These are phyloP conservation scores for Tolypocladium guangdongense DNA, from an alignment of 2,329 filamentous ascomycete species.

Conservation along the genomic window DNA sequence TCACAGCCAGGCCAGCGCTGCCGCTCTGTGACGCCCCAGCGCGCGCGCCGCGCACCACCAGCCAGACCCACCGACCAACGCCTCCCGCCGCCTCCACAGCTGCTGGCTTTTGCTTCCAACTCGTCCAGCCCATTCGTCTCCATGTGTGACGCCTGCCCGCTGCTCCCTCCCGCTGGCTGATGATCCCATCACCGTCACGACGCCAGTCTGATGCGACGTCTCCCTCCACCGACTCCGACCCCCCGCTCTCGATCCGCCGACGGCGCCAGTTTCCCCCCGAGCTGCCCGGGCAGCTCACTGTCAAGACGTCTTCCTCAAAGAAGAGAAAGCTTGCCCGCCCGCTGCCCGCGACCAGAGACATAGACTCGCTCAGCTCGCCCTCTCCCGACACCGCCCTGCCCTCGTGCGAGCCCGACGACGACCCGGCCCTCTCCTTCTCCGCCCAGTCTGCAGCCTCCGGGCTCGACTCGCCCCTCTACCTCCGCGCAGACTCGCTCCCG, in stretches of 20 bases:
- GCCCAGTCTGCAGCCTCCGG: slow-evolving; percentile 27
- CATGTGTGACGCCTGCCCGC: slow-evolving; percentile 5
- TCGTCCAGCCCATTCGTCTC: slow-evolving; percentile 1
- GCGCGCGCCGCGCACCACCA: too few relatives aligned
- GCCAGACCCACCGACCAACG: not conserved
- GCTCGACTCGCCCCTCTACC: slow-evolving; percentile 28
- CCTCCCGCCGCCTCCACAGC: not conserved
- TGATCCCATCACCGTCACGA: not conserved
- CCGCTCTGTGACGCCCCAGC: too few relatives aligned
- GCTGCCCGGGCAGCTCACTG: slow-evolving; percentile 56
- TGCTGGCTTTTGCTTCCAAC: not conserved
- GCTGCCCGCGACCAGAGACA: slow-evolving; percentile 27
- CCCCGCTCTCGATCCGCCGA: not conserved
- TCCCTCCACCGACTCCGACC: not conserved
- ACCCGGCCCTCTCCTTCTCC: slow-evolving; percentile 40
- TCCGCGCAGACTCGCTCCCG: slow-evolving; percentile 30
- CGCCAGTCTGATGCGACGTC: slow-evolving; percentile 1
- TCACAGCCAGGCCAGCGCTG: not conserved
- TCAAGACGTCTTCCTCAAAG: slow-evolving; percentile 65
- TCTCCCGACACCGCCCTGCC: slow-evolving; percentile 36
- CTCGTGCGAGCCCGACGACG: slow-evolving; percentile 42
- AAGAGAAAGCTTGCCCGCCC: slow-evolving; percentile 54
- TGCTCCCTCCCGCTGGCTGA: slow-evolving; percentile 3
- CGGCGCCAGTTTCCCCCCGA: slow-evolving; percentile 24
- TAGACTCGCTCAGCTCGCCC: slow-evolving; percentile 23